Evolutionary conservation across 116 monocot genomes (phyloP).

Genomic region (Phalaenopsis hybrid): DNA sequence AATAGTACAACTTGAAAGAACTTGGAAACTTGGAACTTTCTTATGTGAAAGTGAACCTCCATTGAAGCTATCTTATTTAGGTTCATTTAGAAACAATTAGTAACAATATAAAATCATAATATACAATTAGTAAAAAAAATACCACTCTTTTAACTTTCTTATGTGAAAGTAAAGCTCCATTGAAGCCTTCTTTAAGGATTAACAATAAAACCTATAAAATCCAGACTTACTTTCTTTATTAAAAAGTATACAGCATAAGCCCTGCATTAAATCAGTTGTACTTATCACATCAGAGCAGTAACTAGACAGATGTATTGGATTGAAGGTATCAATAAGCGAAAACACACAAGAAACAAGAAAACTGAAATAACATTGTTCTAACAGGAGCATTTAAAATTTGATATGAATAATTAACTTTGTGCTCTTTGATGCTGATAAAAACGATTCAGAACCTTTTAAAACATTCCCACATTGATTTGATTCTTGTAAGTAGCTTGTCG

Average conservation of each 20-base stretch:
- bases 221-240: not conserved
- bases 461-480: conserved; percentile 77
- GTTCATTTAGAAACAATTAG: too few relatives aligned
- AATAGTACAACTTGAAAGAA: too few relatives aligned
- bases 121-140: too few relatives aligned
- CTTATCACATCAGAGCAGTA: not conserved
- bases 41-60: too few relatives aligned
- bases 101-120: too few relatives aligned
- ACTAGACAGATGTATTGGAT: not conserved
- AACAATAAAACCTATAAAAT: not conserved
- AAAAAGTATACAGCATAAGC: too few relatives aligned
- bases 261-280: not conserved
- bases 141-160: too few relatives aligned
- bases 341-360: not conserved
- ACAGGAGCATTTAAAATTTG: not conserved
- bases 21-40: too few relatives aligned
- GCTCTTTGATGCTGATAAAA: conserved; percentile 78
- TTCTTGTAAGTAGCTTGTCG: conserved; percentile 87
- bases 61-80: too few relatives aligned
- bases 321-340: not conserved
- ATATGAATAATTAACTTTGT: conserved; percentile 9
- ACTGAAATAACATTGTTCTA: not conserved
- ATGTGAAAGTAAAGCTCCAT: too few relatives aligned
- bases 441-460: conserved; percentile 85
- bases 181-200: not conserved